Conservation (phyloP, 768 basidiomycete species). For the Trametes maxima region DNA sequence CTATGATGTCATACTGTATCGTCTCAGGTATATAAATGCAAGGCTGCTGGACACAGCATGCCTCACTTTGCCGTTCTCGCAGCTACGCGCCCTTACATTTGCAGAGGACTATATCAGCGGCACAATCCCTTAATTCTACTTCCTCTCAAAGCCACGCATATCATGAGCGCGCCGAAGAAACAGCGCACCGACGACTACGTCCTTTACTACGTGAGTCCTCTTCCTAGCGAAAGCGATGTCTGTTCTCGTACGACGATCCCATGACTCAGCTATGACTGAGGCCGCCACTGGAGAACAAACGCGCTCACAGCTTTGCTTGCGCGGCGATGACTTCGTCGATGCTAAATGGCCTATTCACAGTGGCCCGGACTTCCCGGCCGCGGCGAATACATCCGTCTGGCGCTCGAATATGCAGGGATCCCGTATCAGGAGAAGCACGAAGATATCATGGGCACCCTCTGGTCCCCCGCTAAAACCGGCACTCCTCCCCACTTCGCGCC, state of each 20-base stretch:
- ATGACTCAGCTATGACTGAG: no score
- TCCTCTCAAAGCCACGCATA: background rate
- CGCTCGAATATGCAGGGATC: conserved; percentile 40
- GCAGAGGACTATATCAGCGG: background rate
- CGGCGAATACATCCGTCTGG: conserved; percentile 42
- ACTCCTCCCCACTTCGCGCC: conserved; percentile 42
- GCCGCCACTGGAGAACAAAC: no score
- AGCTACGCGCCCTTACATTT: background rate
- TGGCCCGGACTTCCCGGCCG: conserved; percentile 41
- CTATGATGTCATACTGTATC: no score
- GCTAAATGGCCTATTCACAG: conserved; percentile 7
- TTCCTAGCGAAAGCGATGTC: no score
- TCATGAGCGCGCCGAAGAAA: conserved; percentile 6
- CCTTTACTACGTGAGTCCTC: conserved; percentile 11
- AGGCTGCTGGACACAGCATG: no score
- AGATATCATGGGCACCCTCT: conserved; percentile 25
- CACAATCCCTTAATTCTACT: no score
- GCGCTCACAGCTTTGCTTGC: no score
- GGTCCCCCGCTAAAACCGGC: conserved; percentile 22
- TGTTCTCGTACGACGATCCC: no score
- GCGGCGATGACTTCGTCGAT: no score
- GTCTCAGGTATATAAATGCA: no score
- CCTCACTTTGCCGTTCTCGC: background rate
- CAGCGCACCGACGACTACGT: conserved; percentile 14
- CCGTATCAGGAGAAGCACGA: conserved; percentile 35